A percentile compares a stretch with the other conserved stretches of the same genome.
These are phyloP conservation scores for Wolfiporia cocos DNA, from an alignment of 1,284 basidiomycete species.

Conservation along the genomic window DNA sequence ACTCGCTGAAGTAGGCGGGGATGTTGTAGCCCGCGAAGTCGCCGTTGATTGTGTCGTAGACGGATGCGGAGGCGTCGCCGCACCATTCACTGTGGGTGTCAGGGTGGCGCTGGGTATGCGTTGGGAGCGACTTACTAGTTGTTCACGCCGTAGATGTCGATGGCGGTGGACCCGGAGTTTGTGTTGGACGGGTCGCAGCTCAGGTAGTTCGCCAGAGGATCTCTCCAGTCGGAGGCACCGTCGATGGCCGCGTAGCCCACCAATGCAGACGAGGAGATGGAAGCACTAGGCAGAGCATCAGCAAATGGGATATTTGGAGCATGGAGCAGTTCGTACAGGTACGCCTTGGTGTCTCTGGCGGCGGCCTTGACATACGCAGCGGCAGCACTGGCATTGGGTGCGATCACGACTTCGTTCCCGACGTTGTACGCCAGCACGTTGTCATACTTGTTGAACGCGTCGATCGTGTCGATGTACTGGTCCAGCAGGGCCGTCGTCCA, in stretches of 20 bases:
- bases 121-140: conserved; percentile 76
- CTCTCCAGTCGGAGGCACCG: conserved; percentile 59
- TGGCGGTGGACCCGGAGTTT: conserved; percentile 55
- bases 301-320: too few species aligned
- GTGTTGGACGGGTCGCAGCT: conserved; percentile 60
- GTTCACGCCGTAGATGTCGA: conserved; percentile 85
- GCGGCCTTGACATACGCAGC: conserved; percentile 88
- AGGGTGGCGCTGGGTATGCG: too few species aligned
- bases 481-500: conserved; percentile 86
- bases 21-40: conserved; percentile 69
- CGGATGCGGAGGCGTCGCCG: conserved; percentile 51
- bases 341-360: conserved; percentile 83
- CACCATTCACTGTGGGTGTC: conserved; percentile 79
- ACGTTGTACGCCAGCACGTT: conserved; percentile 83
- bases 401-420: conserved; percentile 83
- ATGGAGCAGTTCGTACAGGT: conserved; percentile 74
- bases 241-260: conserved; percentile 88
- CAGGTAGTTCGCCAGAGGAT: conserved; percentile 73
- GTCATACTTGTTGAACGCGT: conserved; percentile 76
- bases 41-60: conserved; percentile 45
- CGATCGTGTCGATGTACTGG: conserved; percentile 74
- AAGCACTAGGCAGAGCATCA: conserved; percentile 27
- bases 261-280: conserved; percentile 62
- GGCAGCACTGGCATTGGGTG: conserved; percentile 51
- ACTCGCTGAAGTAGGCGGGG: conserved; percentile 89